phyloP scores from a whole-genome alignment of 768 basidiomycete genomes.

The Hericium erinaceus region DNA sequence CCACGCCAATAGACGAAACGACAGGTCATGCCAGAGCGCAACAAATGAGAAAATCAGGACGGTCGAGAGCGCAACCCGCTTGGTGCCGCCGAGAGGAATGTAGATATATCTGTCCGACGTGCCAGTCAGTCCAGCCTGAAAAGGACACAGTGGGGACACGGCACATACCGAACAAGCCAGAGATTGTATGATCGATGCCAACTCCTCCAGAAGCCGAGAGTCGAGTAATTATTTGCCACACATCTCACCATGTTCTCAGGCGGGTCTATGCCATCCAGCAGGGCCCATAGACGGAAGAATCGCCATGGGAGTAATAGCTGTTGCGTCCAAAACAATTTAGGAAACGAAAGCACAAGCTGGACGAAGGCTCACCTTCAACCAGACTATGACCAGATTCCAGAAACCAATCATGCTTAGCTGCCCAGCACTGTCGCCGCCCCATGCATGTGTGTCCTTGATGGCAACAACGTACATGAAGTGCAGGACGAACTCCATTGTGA shows the following conservation, averaged over 20 bases:
- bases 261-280: conserved; percentile 80
- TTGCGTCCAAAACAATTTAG: neutral
- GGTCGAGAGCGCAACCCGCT: conserved; percentile 50
- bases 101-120: conserved; percentile 71
- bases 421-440: conserved; percentile 68
- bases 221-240: conserved; percentile 95
- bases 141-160: too few species aligned
- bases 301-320: conserved; percentile 93
- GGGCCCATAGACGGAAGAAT: conserved; percentile 92
- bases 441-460: conserved; percentile 83
- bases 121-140: neutral
- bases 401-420: conserved; percentile 90
- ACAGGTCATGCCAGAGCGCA: conserved; percentile 94
- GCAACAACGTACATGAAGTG: conserved; percentile 97
- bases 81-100: conserved; percentile 77
- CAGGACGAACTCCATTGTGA: conserved; percentile 85
- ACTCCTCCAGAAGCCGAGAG: conserved; percentile 86
- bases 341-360: neutral
- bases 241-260: conserved; percentile 99
- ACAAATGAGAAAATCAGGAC: conserved; percentile 90
- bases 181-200: conserved; percentile 98
- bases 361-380: conserved; percentile 70
- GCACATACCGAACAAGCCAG: conserved; percentile 90
- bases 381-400: conserved; percentile 93
- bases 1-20: conserved; percentile 83